Evolutionary conservation across 208 protist genomes (phyloP).

Genomic region (Trypanosoma caninum): DNA sequence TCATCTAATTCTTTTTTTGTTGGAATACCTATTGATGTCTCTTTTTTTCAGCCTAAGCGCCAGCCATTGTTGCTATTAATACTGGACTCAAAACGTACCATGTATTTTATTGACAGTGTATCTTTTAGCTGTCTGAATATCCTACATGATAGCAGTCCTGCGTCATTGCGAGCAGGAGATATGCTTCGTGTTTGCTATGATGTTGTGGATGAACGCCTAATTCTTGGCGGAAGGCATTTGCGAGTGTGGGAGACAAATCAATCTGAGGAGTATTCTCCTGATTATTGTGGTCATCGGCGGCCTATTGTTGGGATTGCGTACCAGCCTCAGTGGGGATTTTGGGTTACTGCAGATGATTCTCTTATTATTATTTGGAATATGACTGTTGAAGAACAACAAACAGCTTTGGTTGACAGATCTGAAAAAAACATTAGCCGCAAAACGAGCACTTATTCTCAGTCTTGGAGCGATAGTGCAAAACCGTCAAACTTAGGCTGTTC

Average conservation of each 20-base stretch:
- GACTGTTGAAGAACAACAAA: not conserved
- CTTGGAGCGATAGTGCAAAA: too few relatives aligned
- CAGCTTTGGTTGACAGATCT: too few relatives aligned
- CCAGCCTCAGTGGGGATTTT: conserved; percentile 35
- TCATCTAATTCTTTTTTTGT: conserved; percentile 28
- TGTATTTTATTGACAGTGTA: conserved; percentile 69
- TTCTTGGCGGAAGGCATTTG: conserved; percentile 67
- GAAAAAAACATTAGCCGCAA: too few relatives aligned
- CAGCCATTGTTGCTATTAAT: conserved; percentile 56
- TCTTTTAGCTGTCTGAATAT: conserved; percentile 42
- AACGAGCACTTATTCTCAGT: too few relatives aligned
- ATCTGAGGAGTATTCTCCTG: conserved; percentile 35
- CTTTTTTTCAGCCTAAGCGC: conserved; percentile 44
- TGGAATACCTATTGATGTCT: conserved; percentile 74
- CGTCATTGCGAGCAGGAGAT: conserved; percentile 45
- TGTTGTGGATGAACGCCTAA: conserved; percentile 44
- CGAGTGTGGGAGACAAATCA: conserved; percentile 61
- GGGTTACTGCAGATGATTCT: conserved; percentile 71
- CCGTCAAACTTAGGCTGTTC: too few relatives aligned
- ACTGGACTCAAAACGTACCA: conserved; percentile 63
- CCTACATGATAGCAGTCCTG: conserved; percentile 38
- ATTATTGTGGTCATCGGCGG: conserved; percentile 62
- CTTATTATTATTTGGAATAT: conserved; percentile 64
- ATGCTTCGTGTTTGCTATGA: conserved; percentile 73
- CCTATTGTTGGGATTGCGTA: conserved; percentile 57